Percentiles rank a stretch among this genome's conserved stretches.
Conservation (phyloP, 1,284 basidiomycete species). For the Rhodotorula sp. region DNA sequence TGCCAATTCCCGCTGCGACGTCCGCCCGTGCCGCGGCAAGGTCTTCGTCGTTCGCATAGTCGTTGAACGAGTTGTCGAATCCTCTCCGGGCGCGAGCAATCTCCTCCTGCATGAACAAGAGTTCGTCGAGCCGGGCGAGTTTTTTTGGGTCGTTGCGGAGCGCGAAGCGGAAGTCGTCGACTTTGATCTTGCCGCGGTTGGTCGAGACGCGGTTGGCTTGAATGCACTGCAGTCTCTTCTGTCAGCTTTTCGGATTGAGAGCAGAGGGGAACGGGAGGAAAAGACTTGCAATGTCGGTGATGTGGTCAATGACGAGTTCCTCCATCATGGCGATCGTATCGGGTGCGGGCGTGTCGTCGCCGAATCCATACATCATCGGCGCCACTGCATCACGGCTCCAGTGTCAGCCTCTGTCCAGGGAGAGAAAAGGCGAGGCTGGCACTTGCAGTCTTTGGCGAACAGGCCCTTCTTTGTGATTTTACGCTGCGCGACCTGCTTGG, state of each 20-base stretch:
- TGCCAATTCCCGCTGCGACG: background rate
- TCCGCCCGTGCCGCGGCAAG: constrained; percentile 2
- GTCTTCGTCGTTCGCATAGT: constrained; percentile 32
- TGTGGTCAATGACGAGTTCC: constrained; percentile 87
- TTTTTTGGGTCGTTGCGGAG: constrained; percentile 75
- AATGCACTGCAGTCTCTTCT: constrained; percentile 59
- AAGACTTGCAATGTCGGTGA: constrained; percentile 73
- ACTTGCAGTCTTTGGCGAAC: constrained; percentile 35
- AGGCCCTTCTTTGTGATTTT: constrained; percentile 28
- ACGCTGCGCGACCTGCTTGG: constrained; percentile 5
- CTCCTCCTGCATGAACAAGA: constrained; percentile 86
- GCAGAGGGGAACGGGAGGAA: background rate
- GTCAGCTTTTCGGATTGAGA: background rate
- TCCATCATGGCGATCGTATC: constrained; percentile 90
- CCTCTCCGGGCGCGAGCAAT: constrained; percentile 67
- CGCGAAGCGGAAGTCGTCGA: constrained; percentile 71
- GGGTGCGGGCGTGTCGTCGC: constrained; percentile 79
- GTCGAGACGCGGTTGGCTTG: constrained; percentile 65
- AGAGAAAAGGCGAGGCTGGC: background rate
- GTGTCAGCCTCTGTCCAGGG: background rate
- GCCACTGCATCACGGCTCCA: constrained; percentile 58
- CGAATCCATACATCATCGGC: constrained; percentile 91
- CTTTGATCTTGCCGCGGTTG: constrained; percentile 57
- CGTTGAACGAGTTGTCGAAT: constrained; percentile 29
- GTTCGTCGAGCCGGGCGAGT: constrained; percentile 79